Conservation (phyloP, 192 early-diverging fungal species). For the Oehlia diaphana region DNA sequence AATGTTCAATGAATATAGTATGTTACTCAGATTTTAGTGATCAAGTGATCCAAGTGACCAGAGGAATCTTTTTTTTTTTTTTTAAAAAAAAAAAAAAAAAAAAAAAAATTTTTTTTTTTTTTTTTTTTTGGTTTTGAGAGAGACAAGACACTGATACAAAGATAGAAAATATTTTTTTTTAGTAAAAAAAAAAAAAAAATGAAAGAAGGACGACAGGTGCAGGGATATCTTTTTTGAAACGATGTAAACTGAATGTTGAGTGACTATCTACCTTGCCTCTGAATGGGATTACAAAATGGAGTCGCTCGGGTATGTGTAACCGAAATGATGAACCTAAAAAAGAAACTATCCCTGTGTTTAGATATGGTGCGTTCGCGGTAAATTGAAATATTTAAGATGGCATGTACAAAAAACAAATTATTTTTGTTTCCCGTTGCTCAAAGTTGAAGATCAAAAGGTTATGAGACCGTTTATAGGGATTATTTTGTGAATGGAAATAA, state of each 20-base stretch:
- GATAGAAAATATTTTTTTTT: not conserved
- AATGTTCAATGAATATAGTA: no score
- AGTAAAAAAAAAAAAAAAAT: not conserved
- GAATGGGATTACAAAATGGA: constrained; percentile 21
- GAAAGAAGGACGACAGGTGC: not conserved
- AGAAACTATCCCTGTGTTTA: not conserved
- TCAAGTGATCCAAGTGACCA: no score
- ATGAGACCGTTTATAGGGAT: no score
- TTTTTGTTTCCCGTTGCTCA: constrained; percentile 19
- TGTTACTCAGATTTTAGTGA: no score
- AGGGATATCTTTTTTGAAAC: constrained; percentile 12
- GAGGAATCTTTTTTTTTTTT: no score
- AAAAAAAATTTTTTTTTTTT: no score
- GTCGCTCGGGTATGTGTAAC: constrained; percentile 7
- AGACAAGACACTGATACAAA: no score
- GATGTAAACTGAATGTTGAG: constrained; percentile 18
- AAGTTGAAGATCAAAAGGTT: not conserved
- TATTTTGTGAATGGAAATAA: no score
- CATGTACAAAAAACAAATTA: not conserved
- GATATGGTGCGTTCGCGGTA: not conserved
- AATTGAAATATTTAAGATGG: no score
- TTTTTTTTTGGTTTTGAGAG: no score
- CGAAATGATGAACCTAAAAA: not conserved
- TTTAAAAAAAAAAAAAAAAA: no score
- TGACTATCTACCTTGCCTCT: constrained; percentile 17